Conservation (phyloP, 306 rosid genomes). For the Spatholobus suberectus region DNA sequence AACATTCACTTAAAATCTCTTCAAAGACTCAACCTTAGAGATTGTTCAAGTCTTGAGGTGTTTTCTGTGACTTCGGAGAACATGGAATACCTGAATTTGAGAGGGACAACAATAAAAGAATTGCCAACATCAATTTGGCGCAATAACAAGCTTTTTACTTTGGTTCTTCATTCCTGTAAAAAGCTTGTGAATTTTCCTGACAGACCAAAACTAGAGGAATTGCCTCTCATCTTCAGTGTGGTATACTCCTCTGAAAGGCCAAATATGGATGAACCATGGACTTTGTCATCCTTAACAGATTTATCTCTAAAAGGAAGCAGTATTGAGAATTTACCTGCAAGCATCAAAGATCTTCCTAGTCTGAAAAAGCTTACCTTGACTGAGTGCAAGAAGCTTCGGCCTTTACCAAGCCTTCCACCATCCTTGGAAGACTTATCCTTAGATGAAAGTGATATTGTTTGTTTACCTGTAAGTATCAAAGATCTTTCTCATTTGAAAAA, state of each 20-base stretch:
- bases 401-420: constrained; percentile 37
- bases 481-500: constrained; percentile 32
- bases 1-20: constrained; percentile 33
- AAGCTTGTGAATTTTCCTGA: constrained; percentile 34
- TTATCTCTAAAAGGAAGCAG: constrained; percentile 28
- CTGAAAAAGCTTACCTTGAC: constrained; percentile 34
- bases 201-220: constrained; percentile 26
- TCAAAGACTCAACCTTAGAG: constrained; percentile 24
- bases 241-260: constrained; percentile 21
- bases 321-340: constrained; percentile 36
- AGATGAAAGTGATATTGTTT: constrained; percentile 28
- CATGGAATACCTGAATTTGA: constrained; percentile 39
- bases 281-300: constrained; percentile 28
- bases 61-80: constrained; percentile 35
- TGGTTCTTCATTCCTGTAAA: constrained; percentile 39
- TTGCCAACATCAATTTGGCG: constrained; percentile 35
- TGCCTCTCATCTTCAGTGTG: neutral
- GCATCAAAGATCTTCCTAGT: constrained; percentile 35
- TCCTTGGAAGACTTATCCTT: constrained; percentile 39
- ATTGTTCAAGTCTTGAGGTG: constrained; percentile 33
- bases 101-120: constrained; percentile 34
- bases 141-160: constrained; percentile 37
- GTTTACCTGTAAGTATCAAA: constrained; percentile 33
- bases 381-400: constrained; percentile 26
- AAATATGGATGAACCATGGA: constrained; percentile 22